These are phyloP conservation scores for Amanita brunnescens DNA, from an alignment of 768 basidiomycete species.

Conservation along the genomic window DNA sequence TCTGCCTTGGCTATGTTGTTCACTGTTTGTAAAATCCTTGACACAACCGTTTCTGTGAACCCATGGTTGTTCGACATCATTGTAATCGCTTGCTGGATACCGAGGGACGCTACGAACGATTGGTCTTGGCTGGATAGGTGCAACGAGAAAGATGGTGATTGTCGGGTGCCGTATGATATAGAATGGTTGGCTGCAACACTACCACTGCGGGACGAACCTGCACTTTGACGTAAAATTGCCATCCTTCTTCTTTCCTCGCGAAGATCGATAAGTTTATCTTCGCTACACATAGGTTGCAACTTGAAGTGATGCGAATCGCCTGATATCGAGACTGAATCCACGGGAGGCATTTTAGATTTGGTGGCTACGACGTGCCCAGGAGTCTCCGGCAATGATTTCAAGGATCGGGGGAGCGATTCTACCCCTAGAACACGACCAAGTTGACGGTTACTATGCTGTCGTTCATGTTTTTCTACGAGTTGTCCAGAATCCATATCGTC, in stretches of 20 bases:
- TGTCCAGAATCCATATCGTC: background rate
- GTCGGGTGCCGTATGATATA: background rate
- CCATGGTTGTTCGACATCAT: slow-evolving; percentile 39
- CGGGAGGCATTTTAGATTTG: no score
- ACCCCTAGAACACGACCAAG: background rate
- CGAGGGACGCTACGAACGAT: slow-evolving; percentile 10
- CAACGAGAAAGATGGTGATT: background rate
- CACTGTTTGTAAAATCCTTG: slow-evolving; percentile 25
- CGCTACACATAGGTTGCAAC: background rate
- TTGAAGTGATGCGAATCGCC: no score
- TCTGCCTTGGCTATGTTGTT: slow-evolving; percentile 30
- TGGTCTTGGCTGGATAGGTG: slow-evolving; percentile 5
- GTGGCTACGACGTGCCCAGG: no score
- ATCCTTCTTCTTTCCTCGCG: background rate
- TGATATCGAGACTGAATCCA: no score
- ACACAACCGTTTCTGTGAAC: slow-evolving; percentile 31
- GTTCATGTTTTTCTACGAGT: background rate
- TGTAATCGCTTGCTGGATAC: slow-evolving; percentile 19
- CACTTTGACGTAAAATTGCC: background rate
- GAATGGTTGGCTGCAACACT: background rate
- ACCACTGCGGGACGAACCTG: background rate
- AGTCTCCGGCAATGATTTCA: background rate
- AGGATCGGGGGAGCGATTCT: background rate
- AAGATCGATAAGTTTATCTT: background rate
- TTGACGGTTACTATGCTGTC: background rate